phyloP scores from a whole-genome alignment of 257 asterid species.

The Pogostemon cablin region DNA sequence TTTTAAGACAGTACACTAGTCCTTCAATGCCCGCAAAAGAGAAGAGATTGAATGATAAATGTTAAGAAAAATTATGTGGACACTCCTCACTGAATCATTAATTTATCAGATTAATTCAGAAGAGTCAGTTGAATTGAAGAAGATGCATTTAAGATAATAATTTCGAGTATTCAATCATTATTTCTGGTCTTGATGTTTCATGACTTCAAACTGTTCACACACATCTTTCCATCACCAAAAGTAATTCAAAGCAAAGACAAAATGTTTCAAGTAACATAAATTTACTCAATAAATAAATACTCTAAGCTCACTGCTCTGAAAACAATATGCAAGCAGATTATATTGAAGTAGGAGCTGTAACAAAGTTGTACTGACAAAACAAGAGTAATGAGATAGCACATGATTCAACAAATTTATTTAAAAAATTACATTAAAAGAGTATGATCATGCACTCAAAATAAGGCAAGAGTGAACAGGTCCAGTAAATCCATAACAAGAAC shows the following conservation, averaged over 20 bases:
- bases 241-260: neutral
- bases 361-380: neutral
- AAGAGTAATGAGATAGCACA: too few relatives aligned
- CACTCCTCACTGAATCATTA: neutral
- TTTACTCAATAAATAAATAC: neutral
- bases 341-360: neutral
- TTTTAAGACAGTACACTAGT: neutral
- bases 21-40: neutral
- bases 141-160: neutral
- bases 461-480: neutral
- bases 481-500: neutral
- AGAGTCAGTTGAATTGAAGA: neutral
- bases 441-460: neutral
- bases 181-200: neutral
- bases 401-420: too few relatives aligned
- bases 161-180: neutral
- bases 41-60: neutral
- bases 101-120: neutral
- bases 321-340: neutral
- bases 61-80: neutral
- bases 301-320: neutral
- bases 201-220: neutral
- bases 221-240: conserved; percentile 4
- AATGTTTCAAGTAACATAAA: neutral
- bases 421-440: neutral